Conservation (phyloP, 1,284 basidiomycete species). For the Volvariella surrecta region DNA sequence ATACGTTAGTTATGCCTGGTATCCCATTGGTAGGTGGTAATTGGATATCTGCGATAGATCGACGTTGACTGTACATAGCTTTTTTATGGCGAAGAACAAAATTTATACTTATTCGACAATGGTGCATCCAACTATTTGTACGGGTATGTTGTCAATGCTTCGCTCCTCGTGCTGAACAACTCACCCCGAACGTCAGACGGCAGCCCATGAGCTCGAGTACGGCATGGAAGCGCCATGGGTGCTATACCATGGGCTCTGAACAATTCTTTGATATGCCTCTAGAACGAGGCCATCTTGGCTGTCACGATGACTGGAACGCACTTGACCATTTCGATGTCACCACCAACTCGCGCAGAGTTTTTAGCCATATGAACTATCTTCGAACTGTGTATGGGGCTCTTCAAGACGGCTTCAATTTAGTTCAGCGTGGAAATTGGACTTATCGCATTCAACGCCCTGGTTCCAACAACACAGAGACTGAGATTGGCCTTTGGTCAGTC, state of each 20-base stretch:
- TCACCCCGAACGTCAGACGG: constrained; percentile 45
- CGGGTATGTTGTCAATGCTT: constrained; percentile 43
- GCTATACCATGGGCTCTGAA: constrained; percentile 79
- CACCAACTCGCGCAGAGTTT: constrained; percentile 61
- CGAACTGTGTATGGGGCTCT: constrained; percentile 63
- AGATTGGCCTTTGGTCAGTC: constrained; percentile 82
- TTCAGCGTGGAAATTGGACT: constrained; percentile 79
- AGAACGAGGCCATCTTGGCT: constrained; percentile 70
- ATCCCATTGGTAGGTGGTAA: constrained; percentile 55
- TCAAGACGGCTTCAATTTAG: constrained; percentile 79
- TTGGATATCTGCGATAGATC: constrained; percentile 3
- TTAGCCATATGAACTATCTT: constrained; percentile 65
- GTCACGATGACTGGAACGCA: constrained; percentile 81
- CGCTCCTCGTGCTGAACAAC: no score
- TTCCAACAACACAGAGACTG: constrained; percentile 71
- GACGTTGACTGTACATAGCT: constrained; percentile 28
- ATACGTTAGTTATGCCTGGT: constrained; percentile 78
- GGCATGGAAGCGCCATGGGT: constrained; percentile 90
- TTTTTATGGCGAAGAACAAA: constrained; percentile 87
- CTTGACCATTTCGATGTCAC: constrained; percentile 93
- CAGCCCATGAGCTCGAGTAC: constrained; percentile 80
- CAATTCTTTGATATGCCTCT: constrained; percentile 90
- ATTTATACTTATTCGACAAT: constrained; percentile 79
- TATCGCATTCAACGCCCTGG: constrained; percentile 69
- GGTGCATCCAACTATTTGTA: constrained; percentile 83